Conservation (phyloP, 495 filamentous ascomycete genomes). For the Penicillium dipodomyicola region DNA sequence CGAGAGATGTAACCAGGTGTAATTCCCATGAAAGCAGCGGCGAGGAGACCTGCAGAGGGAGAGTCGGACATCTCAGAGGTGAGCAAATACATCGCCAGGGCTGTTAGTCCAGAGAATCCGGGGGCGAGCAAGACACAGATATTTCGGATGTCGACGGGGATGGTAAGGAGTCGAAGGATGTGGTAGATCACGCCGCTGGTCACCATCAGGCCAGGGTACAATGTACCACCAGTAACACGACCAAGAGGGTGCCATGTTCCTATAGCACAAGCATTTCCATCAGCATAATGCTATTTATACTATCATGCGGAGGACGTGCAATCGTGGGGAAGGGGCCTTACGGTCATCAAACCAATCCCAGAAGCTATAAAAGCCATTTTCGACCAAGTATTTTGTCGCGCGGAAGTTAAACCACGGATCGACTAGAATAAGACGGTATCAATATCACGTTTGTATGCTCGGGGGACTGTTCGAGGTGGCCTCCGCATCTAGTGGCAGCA, state of each 20-base stretch:
- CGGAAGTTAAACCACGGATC: conserved; percentile 99
- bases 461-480: conserved; percentile 12
- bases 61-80: conserved; percentile 94
- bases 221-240: conserved; percentile 95
- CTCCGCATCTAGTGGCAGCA: conserved; percentile 6
- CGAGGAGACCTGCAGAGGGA: conserved; percentile 89
- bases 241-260: conserved; percentile 99
- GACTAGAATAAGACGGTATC: conserved; percentile 54
- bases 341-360: conserved; percentile 99
- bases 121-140: conserved; percentile 97
- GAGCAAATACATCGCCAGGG: conserved; percentile 89
- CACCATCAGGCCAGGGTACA: conserved; percentile 99
- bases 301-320: conserved; percentile 9
- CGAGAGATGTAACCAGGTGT: conserved; percentile 95
- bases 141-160: conserved; percentile 98
- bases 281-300: conserved; percentile 18
- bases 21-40: conserved; percentile 96
- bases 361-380: conserved; percentile 97
- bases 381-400: conserved; percentile 94
- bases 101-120: conserved; percentile 92
- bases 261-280: conserved; percentile 32
- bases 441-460: conserved; percentile 17
- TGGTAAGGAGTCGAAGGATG: conserved; percentile 80
- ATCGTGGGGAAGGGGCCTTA: conserved; percentile 39
- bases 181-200: conserved; percentile 98